Base-by-base conservation (phyloP, 2,329 filamentous ascomycete genomes). In the Colletotrichum coccodes region DNA sequence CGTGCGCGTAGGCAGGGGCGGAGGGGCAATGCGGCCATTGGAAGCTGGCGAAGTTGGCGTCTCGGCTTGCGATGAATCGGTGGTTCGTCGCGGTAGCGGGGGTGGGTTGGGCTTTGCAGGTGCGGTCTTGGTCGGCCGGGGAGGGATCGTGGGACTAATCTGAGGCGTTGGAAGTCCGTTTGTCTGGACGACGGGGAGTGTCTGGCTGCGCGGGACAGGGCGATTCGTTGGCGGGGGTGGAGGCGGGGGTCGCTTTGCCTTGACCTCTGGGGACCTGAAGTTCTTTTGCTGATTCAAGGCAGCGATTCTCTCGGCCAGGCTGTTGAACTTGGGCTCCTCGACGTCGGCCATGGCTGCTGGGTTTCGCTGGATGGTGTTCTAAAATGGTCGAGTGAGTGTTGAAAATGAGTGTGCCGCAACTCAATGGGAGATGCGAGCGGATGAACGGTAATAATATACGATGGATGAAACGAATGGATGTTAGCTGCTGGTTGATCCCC, bases 241-340 rank as follows among this genome's bases (percentile, higher is more conserved):
- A 3, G 84, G 85, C 30, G 83, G 80, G 28, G 83, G 78, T 61
- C 79, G 78, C 74, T 82, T 83, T 28, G 74, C 72, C 18, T 73
- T 72, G 4, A 73, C 60, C 30, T 78, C 77, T 26, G 80, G 79
- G 16, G 79, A 74, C 65, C 80, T 80, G 80, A 91, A 88, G 80
- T 87, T 87, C 78, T 88, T 87, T 77, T 90, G 85, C 74, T 82
- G 80, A 72, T 91, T 91, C 71, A 91, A 83, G 34, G 89, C 89
- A 11, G 89, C 89, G 71, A 91, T 91, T 60, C 89, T 84, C 77
- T 90, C 88, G 5, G 87, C 85, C 30, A 91, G 83, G 8, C 86
- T 86, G 67, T 82, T 89, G 77, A 89, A 90, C 70, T 86, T 86
- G 44, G 88, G 88, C 75, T 91, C 89, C 73, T 90, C 87, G 50